phyloP scores from a whole-genome alignment of 129 eudicot genomes.

The Artemisia tridentata region DNA sequence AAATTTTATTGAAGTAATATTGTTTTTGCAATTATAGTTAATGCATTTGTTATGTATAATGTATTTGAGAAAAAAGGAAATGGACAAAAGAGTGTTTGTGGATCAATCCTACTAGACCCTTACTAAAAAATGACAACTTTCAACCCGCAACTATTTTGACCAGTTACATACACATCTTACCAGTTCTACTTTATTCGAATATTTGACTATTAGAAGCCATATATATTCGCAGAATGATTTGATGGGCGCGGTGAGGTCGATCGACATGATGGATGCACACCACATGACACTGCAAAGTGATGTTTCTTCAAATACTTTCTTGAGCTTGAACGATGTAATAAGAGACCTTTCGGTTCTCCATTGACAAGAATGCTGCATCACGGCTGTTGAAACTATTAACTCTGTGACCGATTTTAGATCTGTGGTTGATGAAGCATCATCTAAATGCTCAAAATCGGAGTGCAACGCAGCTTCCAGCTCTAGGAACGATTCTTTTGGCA shows the following conservation, averaged over 20 bases:
- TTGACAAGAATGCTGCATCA: too few species aligned
- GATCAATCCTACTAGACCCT: background rate
- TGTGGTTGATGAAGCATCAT: too few species aligned
- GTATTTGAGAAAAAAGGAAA: background rate
- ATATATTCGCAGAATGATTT: constrained; percentile 31
- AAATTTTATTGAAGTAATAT: background rate
- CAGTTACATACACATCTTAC: background rate
- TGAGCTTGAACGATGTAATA: constrained; percentile 32
- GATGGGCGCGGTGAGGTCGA: constrained; percentile 33
- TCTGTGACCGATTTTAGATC: too few species aligned
- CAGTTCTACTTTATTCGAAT: background rate
- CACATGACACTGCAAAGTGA: constrained; percentile 34
- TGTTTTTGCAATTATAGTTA: background rate
- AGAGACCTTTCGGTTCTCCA: constrained; percentile 19
- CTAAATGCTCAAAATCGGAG: background rate
- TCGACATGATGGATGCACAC: constrained; percentile 37
- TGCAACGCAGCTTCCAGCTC: too few species aligned
- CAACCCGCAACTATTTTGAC: background rate
- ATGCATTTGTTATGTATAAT: background rate
- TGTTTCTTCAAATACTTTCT: constrained; percentile 35
- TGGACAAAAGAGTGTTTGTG: background rate
- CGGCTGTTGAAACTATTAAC: too few species aligned
- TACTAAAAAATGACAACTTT: background rate
- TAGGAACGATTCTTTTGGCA: too few species aligned
- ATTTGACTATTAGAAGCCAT: background rate